Conservation (phyloP, 139 green algal genomes). For the Chlamydomonas sp. region DNA sequence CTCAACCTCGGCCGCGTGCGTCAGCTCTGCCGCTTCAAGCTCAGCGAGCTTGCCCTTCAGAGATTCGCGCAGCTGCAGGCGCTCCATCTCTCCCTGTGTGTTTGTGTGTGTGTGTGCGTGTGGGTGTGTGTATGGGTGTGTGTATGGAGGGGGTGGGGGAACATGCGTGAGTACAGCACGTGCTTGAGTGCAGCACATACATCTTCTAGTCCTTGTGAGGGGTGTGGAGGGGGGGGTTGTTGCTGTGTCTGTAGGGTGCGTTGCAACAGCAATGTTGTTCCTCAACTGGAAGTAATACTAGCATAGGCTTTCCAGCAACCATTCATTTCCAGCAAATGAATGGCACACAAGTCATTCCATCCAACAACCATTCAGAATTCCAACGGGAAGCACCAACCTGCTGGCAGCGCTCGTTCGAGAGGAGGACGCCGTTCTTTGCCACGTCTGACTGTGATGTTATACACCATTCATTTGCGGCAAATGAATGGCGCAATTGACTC, state of each 20-base stretch:
- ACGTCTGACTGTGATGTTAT: too few relatives aligned
- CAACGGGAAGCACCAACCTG: conserved; percentile 23
- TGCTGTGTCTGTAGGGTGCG: too few relatives aligned
- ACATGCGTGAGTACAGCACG: not conserved
- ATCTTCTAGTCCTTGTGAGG: too few relatives aligned
- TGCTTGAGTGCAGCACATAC: too few relatives aligned
- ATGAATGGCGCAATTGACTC: not conserved
- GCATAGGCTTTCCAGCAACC: too few relatives aligned
- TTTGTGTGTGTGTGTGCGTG: not conserved
- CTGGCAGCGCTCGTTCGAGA: conserved; percentile 53
- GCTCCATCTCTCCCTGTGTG: conserved; percentile 63
- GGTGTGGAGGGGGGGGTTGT: too few relatives aligned
- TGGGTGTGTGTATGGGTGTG: not conserved
- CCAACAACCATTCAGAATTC: not conserved
- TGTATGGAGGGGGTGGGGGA: not conserved
- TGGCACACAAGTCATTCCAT: not conserved
- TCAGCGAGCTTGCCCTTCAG: conserved; percentile 33
- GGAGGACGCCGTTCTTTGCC: conserved; percentile 92
- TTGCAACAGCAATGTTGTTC: too few relatives aligned
- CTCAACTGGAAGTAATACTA: too few relatives aligned
- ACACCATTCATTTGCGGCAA: too few relatives aligned
- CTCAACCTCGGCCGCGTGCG: conserved; percentile 29
- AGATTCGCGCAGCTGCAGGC: conserved; percentile 44
- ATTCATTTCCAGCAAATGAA: too few relatives aligned
- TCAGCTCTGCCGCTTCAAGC: conserved; percentile 34